Percentiles rank a stretch among this genome's conserved stretches.
Conservation (phyloP, 2,329 filamentous ascomycete species). For the Diplocarpon rosae region DNA sequence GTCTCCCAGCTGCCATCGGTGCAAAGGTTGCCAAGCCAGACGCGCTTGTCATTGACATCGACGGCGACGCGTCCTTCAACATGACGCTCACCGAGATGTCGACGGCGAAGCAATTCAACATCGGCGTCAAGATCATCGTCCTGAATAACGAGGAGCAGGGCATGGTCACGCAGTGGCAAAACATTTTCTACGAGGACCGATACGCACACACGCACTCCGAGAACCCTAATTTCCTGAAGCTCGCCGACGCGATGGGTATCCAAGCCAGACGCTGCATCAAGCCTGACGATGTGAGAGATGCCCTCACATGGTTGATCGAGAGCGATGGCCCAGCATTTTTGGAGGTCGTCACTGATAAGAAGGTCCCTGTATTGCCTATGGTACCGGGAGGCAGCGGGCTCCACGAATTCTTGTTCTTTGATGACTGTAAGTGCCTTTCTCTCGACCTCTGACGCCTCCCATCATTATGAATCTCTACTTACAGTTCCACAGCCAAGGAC, state of each 20-base stretch:
- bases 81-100: conserved; percentile 96
- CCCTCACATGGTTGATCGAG: conserved; percentile 79
- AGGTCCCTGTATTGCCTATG: conserved; percentile 95
- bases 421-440: conserved; percentile 49
- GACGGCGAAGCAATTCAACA: conserved; percentile 90
- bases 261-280: conserved; percentile 61
- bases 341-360: conserved; percentile 83
- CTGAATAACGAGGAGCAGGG: conserved; percentile 97
- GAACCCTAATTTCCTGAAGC: conserved; percentile 93
- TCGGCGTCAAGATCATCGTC: conserved; percentile 88
- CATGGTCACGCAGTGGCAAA: conserved; percentile 99
- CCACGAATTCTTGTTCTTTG: conserved; percentile 88
- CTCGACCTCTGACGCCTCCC: conserved; percentile 4
- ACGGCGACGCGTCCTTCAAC: conserved; percentile 97
- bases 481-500: conserved; percentile 48
- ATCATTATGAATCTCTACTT: conserved; percentile 22
- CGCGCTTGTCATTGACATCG: conserved; percentile 71
- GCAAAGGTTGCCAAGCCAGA: conserved; percentile 71
- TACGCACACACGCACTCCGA: conserved; percentile 86
- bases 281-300: conserved; percentile 65
- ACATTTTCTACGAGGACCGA: conserved; percentile 90
- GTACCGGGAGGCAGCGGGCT: conserved; percentile 78
- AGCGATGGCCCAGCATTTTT: conserved; percentile 85
- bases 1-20: conserved; percentile 87
- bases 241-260: conserved; percentile 84